Percentiles rank a stretch among this genome's conserved stretches.
Evolutionary conservation across 73 alveolate genomes (phyloP).

Genomic region (Urostyla sp.): DNA sequence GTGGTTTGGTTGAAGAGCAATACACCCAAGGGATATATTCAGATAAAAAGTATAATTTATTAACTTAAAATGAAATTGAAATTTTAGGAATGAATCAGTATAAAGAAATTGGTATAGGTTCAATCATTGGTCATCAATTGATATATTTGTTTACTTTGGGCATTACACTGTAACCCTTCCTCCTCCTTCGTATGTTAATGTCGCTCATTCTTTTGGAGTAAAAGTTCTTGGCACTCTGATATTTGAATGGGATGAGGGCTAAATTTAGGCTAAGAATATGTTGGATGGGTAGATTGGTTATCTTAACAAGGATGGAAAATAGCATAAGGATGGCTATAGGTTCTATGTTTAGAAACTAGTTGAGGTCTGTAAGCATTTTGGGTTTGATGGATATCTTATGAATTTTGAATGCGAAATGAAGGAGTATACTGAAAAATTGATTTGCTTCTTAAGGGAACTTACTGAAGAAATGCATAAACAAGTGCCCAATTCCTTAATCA

Average conservation of each 20-base stretch:
- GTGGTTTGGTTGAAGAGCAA: constrained; percentile 45
- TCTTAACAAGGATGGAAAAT: background rate
- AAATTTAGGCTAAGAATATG: constrained; percentile 34
- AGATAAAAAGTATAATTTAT: background rate
- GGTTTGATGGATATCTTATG: constrained; percentile 82
- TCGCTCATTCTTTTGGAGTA: constrained; percentile 74
- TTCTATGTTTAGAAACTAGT: constrained; percentile 67
- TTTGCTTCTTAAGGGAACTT: constrained; percentile 53
- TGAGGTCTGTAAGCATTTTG: constrained; percentile 64
- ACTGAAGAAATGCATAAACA: constrained; percentile 57
- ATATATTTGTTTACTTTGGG: constrained; percentile 76
- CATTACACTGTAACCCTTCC: constrained; percentile 78
- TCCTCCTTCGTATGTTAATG: constrained; percentile 63
- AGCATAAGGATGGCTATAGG: background rate
- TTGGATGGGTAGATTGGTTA: constrained; percentile 30
- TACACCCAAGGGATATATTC: constrained; percentile 21
- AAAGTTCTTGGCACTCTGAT: constrained; percentile 71
- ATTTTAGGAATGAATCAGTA: background rate
- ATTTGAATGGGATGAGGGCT: constrained; percentile 76
- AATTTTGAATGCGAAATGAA: constrained; percentile 75
- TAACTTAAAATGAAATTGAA: background rate
- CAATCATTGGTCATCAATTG: constrained; percentile 73
- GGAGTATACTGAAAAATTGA: constrained; percentile 42
- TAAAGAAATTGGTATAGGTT: constrained; percentile 67
- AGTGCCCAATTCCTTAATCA: constrained; percentile 64